phyloP scores from a whole-genome alignment of 495 filamentous ascomycete genomes.

The Penicillium maclennaniae region DNA sequence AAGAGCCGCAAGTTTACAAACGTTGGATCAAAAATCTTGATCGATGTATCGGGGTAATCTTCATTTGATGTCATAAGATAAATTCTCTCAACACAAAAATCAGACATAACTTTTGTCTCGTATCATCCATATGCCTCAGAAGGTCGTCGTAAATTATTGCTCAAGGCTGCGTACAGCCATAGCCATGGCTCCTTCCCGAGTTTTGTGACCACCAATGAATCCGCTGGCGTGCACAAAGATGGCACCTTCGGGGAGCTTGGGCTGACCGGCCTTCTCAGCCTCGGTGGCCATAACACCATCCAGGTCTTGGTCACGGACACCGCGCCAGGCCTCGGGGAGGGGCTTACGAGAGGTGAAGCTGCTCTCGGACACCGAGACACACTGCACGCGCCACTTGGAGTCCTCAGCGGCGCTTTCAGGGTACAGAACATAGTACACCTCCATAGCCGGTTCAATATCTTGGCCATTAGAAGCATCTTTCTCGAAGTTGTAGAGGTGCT shows the following conservation, averaged over 20 bases:
- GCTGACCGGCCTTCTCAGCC: constrained; percentile 36
- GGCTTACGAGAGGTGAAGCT: constrained; percentile 89
- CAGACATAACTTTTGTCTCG: constrained; percentile 17
- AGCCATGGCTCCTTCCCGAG: constrained; percentile 78
- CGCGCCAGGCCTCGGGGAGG: constrained; percentile 86
- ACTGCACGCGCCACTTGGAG: constrained; percentile 88
- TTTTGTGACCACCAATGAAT: constrained; percentile 94
- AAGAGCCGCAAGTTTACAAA: not conserved
- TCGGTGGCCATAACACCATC: constrained; percentile 67
- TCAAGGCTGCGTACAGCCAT: constrained; percentile 77
- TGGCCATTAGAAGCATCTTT: constrained; percentile 45
- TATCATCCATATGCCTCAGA: not conserved
- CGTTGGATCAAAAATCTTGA: not conserved
- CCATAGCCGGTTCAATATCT: constrained; percentile 32
- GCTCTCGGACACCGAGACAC: constrained; percentile 71
- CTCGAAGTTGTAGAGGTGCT: constrained; percentile 90
- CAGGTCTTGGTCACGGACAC: constrained; percentile 78
- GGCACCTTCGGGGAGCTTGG: constrained; percentile 55
- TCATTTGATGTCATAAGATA: constrained; percentile 5
- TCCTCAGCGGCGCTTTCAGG: constrained; percentile 67
- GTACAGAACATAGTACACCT: constrained; percentile 84
- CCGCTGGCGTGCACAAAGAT: constrained; percentile 93
- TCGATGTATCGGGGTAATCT: not conserved
- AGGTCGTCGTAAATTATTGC: constrained; percentile 27
- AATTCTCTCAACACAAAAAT: not conserved